Conservation (phyloP, 345 rosid species). For the Linum trigynum region DNA sequence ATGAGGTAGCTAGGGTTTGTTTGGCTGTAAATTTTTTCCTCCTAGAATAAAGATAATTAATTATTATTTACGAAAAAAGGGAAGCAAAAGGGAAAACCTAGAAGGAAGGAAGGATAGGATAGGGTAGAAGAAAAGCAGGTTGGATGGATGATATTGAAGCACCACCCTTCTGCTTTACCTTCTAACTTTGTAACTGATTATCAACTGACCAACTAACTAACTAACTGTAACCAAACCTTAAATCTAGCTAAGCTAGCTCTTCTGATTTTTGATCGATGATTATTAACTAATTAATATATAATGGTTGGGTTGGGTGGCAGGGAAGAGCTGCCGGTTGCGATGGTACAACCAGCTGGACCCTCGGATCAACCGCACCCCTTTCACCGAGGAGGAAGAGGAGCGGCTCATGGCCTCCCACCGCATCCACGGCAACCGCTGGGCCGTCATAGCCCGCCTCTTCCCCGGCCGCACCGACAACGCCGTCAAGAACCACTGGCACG, state of each 20-base stretch:
- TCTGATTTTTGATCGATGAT: not conserved
- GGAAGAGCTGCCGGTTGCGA: slow-evolving; percentile 11
- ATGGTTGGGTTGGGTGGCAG: not conserved
- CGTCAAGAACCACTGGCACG: slow-evolving; percentile 10
- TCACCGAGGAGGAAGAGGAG: slow-evolving; percentile 10
- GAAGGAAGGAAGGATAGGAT: too few relatives aligned
- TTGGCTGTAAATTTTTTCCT: too few relatives aligned
- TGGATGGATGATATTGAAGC: too few relatives aligned
- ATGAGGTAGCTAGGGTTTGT: too few relatives aligned
- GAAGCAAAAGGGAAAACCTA: too few relatives aligned
- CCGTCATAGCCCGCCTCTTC: slow-evolving; percentile 7
- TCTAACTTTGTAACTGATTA: not conserved
- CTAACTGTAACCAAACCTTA: not conserved
- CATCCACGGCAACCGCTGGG: slow-evolving; percentile 9
- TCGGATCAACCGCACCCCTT: slow-evolving; percentile 8
- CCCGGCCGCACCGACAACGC: slow-evolving; percentile 9
- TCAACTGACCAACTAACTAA: not conserved
- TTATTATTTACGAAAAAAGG: too few relatives aligned
- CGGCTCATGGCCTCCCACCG: slow-evolving; percentile 1
- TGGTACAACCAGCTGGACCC: slow-evolving; percentile 11
- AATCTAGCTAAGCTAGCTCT: not conserved
- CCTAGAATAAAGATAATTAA: too few relatives aligned
- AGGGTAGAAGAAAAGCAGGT: too few relatives aligned
- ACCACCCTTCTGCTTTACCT: too few relatives aligned
- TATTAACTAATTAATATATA: not conserved